A percentile compares a stretch with the other conserved stretches of the same genome.
Conservation (phyloP, 306 rosid species). For the Acacia confusa region DNA sequence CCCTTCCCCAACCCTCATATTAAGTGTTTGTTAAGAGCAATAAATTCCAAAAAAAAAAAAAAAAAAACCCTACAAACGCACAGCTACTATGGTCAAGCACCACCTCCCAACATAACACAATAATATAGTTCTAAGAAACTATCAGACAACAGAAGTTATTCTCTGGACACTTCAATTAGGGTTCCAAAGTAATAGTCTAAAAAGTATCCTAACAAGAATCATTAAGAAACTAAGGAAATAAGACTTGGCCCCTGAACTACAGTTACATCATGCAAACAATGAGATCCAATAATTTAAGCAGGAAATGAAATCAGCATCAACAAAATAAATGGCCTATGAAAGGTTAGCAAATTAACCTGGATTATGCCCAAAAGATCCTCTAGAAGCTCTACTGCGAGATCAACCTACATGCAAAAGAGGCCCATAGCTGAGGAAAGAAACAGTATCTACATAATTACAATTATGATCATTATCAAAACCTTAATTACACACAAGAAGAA, state of each 20-base stretch:
- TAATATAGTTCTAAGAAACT: neutral
- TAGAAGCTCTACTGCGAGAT: constrained; percentile 84
- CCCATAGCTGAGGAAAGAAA: constrained; percentile 29
- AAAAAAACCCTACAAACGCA: neutral
- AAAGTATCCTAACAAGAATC: neutral
- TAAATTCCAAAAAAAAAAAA: neutral
- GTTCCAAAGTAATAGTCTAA: constrained; percentile 3
- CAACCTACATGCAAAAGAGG: constrained; percentile 59
- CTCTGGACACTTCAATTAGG: neutral
- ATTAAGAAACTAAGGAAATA: neutral
- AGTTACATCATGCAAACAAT: neutral
- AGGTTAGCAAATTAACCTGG: constrained; percentile 53
- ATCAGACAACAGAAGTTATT: neutral
- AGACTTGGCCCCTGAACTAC: constrained; percentile 8
- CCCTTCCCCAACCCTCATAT: neutral
- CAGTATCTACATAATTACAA: constrained; percentile 18
- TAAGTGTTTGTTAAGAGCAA: neutral
- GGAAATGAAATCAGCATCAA: constrained; percentile 18
- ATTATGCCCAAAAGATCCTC: constrained; percentile 91
- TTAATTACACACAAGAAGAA: neutral
- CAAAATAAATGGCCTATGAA: neutral
- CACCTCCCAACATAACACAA: neutral
- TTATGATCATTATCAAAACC: neutral
- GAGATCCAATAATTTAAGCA: constrained; percentile 6
- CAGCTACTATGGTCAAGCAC: neutral